Conservation (phyloP, 75 land plant genomes). For the Selaginella moellendorffii region DNA sequence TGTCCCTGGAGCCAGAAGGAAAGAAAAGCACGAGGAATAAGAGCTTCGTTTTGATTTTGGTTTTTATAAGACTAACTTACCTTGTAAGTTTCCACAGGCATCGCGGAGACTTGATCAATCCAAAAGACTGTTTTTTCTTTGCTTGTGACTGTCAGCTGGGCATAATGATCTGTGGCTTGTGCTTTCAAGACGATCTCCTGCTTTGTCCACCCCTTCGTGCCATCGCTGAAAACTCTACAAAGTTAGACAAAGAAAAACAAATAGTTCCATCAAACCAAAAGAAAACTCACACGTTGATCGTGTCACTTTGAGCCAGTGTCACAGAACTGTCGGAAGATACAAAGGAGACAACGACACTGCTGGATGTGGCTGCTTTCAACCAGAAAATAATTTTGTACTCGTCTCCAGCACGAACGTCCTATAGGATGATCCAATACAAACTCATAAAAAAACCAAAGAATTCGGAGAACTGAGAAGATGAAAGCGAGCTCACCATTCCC, state of each 20-base stretch:
- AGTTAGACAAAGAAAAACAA: too few relatives aligned
- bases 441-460: background rate
- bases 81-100: conserved; percentile 2
- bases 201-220: background rate
- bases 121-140: background rate
- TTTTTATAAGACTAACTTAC: background rate
- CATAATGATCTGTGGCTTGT: background rate
- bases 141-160: background rate
- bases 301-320: background rate
- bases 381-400: background rate
- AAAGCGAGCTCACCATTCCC: background rate
- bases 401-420: conserved; percentile 5
- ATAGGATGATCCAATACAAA: background rate
- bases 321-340: conserved; percentile 2
- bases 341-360: background rate
- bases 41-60: background rate
- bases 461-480: background rate
- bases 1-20: conserved; percentile 37
- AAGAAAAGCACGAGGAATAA: background rate
- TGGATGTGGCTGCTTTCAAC: background rate
- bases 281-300: background rate
- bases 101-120: conserved; percentile 8
- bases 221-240: background rate
- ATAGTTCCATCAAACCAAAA: too few relatives aligned
- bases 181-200: background rate